Conservation (phyloP, 2,329 filamentous ascomycete species). For the Boeremia lycopersici region DNA sequence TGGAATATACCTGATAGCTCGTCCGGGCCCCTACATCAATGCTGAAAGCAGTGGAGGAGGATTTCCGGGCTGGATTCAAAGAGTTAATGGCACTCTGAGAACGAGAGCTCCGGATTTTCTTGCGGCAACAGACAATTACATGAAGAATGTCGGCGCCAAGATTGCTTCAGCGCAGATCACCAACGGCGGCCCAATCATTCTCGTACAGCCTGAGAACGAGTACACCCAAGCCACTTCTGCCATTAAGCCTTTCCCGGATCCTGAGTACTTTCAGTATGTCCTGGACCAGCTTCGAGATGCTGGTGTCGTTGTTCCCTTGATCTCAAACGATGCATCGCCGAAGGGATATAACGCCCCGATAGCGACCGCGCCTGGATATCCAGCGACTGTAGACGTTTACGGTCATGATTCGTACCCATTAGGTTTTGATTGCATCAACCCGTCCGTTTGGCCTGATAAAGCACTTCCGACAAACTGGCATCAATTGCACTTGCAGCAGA, state of each 20-base stretch:
- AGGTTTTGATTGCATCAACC: slow-evolving; percentile 66
- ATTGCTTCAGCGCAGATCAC: slow-evolving; percentile 81
- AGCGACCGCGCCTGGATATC: slow-evolving; percentile 57
- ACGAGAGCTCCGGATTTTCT: slow-evolving; percentile 68
- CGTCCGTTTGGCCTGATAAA: slow-evolving; percentile 64
- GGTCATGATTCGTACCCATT: slow-evolving; percentile 60
- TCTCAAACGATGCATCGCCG: slow-evolving; percentile 70
- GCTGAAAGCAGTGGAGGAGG: slow-evolving; percentile 78
- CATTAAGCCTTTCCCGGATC: slow-evolving; percentile 65
- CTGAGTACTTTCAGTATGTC: slow-evolving; percentile 72
- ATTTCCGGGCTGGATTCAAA: slow-evolving; percentile 79
- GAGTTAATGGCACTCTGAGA: slow-evolving; percentile 68
- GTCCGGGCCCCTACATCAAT: slow-evolving; percentile 76
- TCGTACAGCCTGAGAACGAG: slow-evolving; percentile 84
- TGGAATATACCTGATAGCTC: slow-evolving; percentile 76
- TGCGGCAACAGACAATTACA: slow-evolving; percentile 70
- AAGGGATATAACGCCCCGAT: slow-evolving; percentile 61
- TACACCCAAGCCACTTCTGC: slow-evolving; percentile 62
- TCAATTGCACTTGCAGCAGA: slow-evolving; percentile 62
- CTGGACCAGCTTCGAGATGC: slow-evolving; percentile 70
- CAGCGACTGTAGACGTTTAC: slow-evolving; percentile 67
- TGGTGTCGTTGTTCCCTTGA: slow-evolving; percentile 75
- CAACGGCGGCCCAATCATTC: slow-evolving; percentile 78
- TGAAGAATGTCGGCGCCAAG: slow-evolving; percentile 64
- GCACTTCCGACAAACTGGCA: slow-evolving; percentile 63